A percentile compares a stretch with the other conserved stretches of the same genome.
Conservation (phyloP, 192 early-diverging fungal genomes). For the Fimicolochytrium jonesii region DNA sequence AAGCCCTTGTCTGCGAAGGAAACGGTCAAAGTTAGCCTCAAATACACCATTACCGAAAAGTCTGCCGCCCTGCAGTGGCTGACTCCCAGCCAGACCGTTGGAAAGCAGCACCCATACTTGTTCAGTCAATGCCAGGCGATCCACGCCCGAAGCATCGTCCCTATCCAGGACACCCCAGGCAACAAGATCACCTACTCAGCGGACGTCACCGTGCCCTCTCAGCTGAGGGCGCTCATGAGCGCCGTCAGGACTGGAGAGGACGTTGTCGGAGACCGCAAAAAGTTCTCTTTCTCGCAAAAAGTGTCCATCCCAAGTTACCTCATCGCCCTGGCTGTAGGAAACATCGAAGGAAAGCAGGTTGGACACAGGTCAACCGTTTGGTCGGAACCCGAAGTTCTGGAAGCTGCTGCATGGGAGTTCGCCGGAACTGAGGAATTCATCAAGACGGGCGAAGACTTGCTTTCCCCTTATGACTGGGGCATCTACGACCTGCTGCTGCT, state of each 20-base stretch:
- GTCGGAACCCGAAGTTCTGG: slow-evolving; percentile 88
- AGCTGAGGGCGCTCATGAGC: slow-evolving; percentile 90
- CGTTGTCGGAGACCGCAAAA: slow-evolving; percentile 38
- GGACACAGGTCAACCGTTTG: slow-evolving; percentile 94
- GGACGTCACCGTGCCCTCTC: slow-evolving; percentile 64
- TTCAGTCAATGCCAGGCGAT: slow-evolving; percentile 97
- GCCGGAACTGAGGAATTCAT: slow-evolving; percentile 55
- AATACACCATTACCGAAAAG: slow-evolving; percentile 73
- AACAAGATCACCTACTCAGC: slow-evolving; percentile 87
- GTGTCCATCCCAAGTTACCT: slow-evolving; percentile 89
- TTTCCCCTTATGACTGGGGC: slow-evolving; percentile 95
- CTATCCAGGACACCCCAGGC: slow-evolving; percentile 46
- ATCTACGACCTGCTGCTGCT: slow-evolving; percentile 81
- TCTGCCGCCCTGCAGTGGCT: slow-evolving; percentile 93
- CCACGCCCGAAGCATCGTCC: slow-evolving; percentile 86
- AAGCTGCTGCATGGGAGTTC: slow-evolving; percentile 94
- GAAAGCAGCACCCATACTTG: slow-evolving; percentile 89
- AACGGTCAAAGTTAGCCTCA: slow-evolving; percentile 57
- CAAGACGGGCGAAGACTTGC: slow-evolving; percentile 46
- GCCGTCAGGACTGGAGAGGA: slow-evolving; percentile 68
- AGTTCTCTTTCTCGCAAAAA: slow-evolving; percentile 79
- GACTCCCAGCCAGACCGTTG: slow-evolving; percentile 86
- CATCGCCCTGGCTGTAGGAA: slow-evolving; percentile 91
- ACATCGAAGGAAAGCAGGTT: slow-evolving; percentile 73
- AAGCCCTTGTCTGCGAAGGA: slow-evolving; percentile 21